phyloP scores from a whole-genome alignment of 2,329 filamentous ascomycete genomes.

The Exophiala lecanii-corni region DNA sequence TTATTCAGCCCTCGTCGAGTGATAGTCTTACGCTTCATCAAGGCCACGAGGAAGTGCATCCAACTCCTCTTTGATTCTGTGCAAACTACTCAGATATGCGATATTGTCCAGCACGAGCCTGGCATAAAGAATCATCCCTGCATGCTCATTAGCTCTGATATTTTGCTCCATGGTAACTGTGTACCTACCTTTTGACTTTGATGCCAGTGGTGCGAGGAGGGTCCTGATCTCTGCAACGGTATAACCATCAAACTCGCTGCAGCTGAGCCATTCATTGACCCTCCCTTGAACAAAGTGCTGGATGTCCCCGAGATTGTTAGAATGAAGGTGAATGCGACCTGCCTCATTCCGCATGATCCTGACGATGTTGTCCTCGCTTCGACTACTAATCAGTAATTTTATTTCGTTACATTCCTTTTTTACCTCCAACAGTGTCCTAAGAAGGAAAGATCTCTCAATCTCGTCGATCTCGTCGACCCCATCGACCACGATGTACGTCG shows the following conservation, averaged over 20 bases:
- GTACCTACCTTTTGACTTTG: conserved; percentile 4
- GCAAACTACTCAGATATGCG: not conserved
- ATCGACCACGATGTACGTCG: conserved; percentile 2
- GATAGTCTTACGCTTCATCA: conserved; percentile 1
- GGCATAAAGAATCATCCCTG: conserved; percentile 5
- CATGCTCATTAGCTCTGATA: too few relatives aligned
- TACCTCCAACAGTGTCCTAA: not conserved
- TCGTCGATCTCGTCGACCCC: conserved; percentile 4
- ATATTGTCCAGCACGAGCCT: not conserved
- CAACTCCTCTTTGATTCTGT: not conserved
- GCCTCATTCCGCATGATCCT: not conserved
- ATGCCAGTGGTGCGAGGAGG: not conserved
- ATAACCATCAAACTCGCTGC: not conserved
- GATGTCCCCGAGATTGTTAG: not conserved
- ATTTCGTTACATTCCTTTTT: not conserved
- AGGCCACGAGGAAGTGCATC: not conserved
- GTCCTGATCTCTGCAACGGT: not conserved
- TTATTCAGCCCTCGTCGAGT: not conserved
- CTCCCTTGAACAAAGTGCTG: not conserved
- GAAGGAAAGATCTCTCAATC: not conserved
- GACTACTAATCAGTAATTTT: conserved; percentile 1
- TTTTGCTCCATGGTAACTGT: too few relatives aligned
- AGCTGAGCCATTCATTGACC: not conserved
- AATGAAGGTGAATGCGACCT: not conserved
- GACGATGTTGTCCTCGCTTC: not conserved